These are phyloP conservation scores for Aspergillus phoenicis DNA, from an alignment of 2,329 filamentous ascomycete species.

Conservation along the genomic window DNA sequence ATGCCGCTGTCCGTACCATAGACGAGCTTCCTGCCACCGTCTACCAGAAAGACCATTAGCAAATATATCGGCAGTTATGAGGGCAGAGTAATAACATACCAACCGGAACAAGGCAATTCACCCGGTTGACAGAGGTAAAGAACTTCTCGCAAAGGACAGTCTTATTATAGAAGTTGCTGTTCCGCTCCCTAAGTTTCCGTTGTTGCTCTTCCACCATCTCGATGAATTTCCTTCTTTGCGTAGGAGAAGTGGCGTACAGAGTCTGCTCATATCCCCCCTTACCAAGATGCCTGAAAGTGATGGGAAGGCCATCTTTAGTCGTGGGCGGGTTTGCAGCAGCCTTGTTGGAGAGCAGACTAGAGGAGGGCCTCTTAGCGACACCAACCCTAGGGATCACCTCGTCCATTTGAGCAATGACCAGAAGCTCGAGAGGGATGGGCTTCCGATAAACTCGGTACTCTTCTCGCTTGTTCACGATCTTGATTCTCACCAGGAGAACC, in stretches of 20 bases:
- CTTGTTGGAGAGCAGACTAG: conserved; percentile 72
- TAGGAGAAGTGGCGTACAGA: conserved; percentile 81
- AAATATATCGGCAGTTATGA: conserved; percentile 2
- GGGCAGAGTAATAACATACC: conserved; percentile 56
- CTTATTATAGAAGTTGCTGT: conserved; percentile 70
- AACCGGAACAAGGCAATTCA: conserved; percentile 93
- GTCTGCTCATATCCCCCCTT: conserved; percentile 94
- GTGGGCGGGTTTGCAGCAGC: conserved; percentile 51
- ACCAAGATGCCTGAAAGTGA: conserved; percentile 93
- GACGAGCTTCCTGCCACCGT: conserved; percentile 91
- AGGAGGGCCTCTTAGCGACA: conserved; percentile 81
- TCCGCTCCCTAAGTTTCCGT: conserved; percentile 73
- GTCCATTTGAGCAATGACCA: conserved; percentile 96
- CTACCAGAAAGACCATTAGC: conserved; percentile 48
- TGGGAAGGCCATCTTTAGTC: conserved; percentile 79
- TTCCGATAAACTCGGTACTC: conserved; percentile 94
- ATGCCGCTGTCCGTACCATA: conserved; percentile 94
- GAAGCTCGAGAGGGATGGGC: conserved; percentile 89
- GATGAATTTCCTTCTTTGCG: conserved; percentile 92
- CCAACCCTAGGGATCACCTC: conserved; percentile 83
- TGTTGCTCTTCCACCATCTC: conserved; percentile 93
- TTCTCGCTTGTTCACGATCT: conserved; percentile 88
- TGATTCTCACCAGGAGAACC: conserved; percentile 85
- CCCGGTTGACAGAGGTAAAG: conserved; percentile 83
- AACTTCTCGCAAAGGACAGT: conserved; percentile 78